Evolutionary conservation across 2,329 filamentous ascomycete genomes (phyloP).

Genomic region (Trichoderma atroviride): DNA sequence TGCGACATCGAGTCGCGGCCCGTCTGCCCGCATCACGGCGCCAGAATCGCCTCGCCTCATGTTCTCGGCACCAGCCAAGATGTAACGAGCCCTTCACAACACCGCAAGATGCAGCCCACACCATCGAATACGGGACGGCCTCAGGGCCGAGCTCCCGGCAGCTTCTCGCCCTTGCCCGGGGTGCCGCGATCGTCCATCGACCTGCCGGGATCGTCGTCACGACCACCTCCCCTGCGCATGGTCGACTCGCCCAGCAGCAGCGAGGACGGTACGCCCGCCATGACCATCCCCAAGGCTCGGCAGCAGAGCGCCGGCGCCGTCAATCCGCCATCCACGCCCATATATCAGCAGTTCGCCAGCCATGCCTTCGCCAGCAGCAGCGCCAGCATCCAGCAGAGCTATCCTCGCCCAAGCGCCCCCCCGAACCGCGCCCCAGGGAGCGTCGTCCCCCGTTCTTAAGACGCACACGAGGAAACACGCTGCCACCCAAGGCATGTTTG

Average conservation of each 20-base stretch:
- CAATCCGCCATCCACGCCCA: conserved; percentile 47
- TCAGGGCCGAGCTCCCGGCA: conserved; percentile 53
- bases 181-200: conserved; percentile 37
- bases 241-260: conserved; percentile 37
- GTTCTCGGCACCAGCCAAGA: conserved; percentile 40
- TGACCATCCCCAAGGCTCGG: conserved; percentile 52
- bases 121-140: conserved; percentile 39
- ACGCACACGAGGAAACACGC: conserved; percentile 67
- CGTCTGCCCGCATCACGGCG: neutral
- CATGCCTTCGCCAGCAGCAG: conserved; percentile 55
- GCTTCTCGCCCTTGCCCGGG: conserved; percentile 57
- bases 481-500: conserved; percentile 75
- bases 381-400: conserved; percentile 55
- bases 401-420: conserved; percentile 55
- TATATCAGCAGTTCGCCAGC: conserved; percentile 52
- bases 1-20: neutral
- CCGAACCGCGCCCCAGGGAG: conserved; percentile 36
- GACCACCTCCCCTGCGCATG: conserved; percentile 42
- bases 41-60: neutral
- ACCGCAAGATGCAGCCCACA: conserved; percentile 51
- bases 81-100: conserved; percentile 44
- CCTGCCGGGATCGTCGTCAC: conserved; percentile 33
- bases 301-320: conserved; percentile 37
- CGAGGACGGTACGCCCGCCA: conserved; percentile 39
- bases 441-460: conserved; percentile 40